phyloP scores from a whole-genome alignment of 208 protist species.

The Blechomonas ayalai region DNA sequence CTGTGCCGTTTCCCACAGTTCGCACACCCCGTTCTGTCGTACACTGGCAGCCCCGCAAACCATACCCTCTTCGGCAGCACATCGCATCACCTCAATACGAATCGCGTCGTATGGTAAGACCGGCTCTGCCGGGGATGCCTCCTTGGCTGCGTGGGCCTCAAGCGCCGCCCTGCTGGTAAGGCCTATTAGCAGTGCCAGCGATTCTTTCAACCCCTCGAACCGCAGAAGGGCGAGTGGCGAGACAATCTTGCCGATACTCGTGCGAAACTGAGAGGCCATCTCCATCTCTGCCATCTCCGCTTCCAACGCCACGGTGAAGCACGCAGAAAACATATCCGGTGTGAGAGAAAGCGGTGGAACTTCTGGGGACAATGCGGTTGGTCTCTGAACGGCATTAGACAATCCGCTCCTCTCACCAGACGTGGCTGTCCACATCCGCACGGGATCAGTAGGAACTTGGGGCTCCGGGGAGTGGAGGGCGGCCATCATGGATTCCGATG shows the following conservation, averaged over 20 bases:
- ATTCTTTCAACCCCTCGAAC: conserved; percentile 52
- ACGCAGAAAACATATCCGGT: conserved; percentile 30
- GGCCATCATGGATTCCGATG: too few relatives aligned
- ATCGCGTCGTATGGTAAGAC: conserved; percentile 56
- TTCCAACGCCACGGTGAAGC: conserved; percentile 42
- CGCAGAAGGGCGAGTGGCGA: conserved; percentile 49
- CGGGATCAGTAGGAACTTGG: too few relatives aligned
- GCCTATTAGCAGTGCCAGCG: conserved; percentile 31
- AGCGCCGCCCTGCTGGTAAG: conserved; percentile 41
- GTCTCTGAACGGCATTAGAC: not conserved
- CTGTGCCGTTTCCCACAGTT: conserved; percentile 53
- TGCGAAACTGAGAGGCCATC: conserved; percentile 36
- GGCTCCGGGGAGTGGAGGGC: too few relatives aligned
- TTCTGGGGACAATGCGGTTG: conserved; percentile 8
- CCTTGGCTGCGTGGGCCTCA: conserved; percentile 20
- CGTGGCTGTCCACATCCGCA: too few relatives aligned
- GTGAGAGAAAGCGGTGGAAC: not conserved
- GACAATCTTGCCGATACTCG: conserved; percentile 44
- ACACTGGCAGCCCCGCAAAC: not conserved
- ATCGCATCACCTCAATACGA: conserved; percentile 41
- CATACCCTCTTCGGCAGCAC: not conserved
- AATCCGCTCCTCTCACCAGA: not conserved
- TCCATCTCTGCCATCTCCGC: conserved; percentile 43
- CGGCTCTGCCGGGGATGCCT: not conserved
- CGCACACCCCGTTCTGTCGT: conserved; percentile 3